Evolutionary conservation across 1,139 yeast genomes (phyloP), one percentile per base, ranked within the genome.

Genomic region (Diutina neorugosa): DNA sequence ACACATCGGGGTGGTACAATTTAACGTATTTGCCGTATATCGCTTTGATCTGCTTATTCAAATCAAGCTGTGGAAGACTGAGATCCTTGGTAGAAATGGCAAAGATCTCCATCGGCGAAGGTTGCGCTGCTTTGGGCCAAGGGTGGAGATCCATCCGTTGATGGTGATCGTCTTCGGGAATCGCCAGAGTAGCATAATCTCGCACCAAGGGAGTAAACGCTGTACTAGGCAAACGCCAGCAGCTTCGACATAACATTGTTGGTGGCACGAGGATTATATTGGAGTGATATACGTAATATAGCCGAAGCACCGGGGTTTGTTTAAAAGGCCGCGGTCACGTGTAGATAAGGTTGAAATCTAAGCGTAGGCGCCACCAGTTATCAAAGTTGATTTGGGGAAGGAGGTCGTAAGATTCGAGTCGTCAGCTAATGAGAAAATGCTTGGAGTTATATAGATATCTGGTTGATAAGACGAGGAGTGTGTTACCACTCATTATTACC

Each of bases 1-100:
- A 58, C 2, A 84, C 69, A 67, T 93, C 98, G 0, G 98, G 98
- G 62, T 93, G 98, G 62, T 93, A 91, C 7, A 82, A 63, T 65
- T 87, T 89, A 16, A 94, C 93, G 54, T 82, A 76, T 54, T 77
- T 74, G 59, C 77, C 76, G 64, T 87, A 91, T 47, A 71, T 71
- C 41, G 66, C 58, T 62, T 84, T 84, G 55, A 91, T 64, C 23
- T 66, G 60, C 52, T 68, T 65, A 53, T 59, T 76, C 70, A 58
- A 80, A 69, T n/a, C 70, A 67, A 12, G 66, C 55, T 52, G 11
- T 57, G 40, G 54, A 3, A 21, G 16, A 12, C 21, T 18, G 21
- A 46, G 50, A 9, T 46, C 50, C n/a, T 16, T 16, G 7, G 50
- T 23, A 11, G 55, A 53, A 27, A 85, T 63, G 18, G 78, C 77